These are phyloP conservation scores for Solanum virginianum DNA, from an alignment of 257 asterid species.

Conservation along the genomic window DNA sequence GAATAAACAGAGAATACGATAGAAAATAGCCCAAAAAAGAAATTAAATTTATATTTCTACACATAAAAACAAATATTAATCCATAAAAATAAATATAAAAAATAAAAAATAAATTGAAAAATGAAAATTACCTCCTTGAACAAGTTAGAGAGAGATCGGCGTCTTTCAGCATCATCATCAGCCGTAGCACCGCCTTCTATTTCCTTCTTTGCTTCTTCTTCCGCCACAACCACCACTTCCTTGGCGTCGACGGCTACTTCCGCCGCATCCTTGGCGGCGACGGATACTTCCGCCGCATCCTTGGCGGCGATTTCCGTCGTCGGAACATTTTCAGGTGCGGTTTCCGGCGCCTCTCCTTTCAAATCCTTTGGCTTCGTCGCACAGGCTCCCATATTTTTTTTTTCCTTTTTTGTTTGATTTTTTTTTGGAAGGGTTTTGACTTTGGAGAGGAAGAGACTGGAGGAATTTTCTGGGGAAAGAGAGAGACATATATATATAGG, in stretches of 20 bases:
- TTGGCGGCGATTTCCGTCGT: not conserved
- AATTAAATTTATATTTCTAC: not conserved
- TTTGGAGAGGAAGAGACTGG: not conserved
- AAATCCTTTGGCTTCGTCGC: constrained; percentile 28
- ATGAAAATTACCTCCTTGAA: constrained; percentile 24
- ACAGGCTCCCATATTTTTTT: constrained; percentile 40
- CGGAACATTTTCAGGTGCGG: constrained; percentile 7
- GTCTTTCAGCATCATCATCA: constrained; percentile 13
- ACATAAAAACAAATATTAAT: not conserved
- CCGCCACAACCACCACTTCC: not conserved
- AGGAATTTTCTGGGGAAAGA: not conserved
- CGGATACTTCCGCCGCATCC: not conserved
- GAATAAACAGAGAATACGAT: not conserved
- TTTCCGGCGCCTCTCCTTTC: constrained; percentile 18
- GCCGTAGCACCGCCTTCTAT: not conserved
- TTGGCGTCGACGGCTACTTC: not conserved
- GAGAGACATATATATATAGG: not conserved
- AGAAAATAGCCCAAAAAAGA: not conserved
- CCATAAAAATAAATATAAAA: not conserved
- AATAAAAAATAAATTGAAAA: too few relatives aligned
- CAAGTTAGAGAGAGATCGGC: constrained; percentile 36
- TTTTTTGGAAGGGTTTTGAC: not conserved
- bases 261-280: not conserved
- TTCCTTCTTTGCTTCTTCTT: constrained; percentile 6
- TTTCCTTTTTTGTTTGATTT: not conserved